phyloP scores from a whole-genome alignment of 768 basidiomycete species.

The Suillus clintonianus region DNA sequence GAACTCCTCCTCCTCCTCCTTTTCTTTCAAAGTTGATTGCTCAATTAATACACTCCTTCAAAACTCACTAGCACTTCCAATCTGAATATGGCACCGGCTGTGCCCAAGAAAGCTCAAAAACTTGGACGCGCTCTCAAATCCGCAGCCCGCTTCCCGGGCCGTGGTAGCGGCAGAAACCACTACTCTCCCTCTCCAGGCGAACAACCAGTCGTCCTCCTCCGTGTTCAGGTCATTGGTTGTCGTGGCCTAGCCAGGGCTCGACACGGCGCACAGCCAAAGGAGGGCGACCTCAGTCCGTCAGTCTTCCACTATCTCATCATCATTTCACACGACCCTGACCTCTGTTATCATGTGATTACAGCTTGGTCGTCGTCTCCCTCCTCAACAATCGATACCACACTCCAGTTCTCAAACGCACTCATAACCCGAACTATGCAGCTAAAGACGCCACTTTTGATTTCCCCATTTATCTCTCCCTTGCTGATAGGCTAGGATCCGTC shows the following conservation, averaged over 20 bases:
- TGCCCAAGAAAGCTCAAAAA: constrained; percentile 48
- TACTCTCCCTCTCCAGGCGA: constrained; percentile 59
- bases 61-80: background rate
- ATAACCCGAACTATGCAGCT: constrained; percentile 65
- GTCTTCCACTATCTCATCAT: constrained; percentile 30
- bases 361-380: constrained; percentile 70
- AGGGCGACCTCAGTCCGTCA: constrained; percentile 77
- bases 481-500: constrained; percentile 69
- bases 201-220: constrained; percentile 62
- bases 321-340: background rate
- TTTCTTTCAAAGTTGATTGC: background rate
- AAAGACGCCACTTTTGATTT: constrained; percentile 89
- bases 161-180: constrained; percentile 38
- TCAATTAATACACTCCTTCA: background rate
- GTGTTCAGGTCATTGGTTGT: constrained; percentile 70
- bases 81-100: constrained; percentile 31
- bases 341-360: constrained; percentile 28
- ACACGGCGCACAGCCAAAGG: constrained; percentile 57
- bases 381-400: constrained; percentile 66
- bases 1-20: background rate
- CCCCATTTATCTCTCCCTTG: constrained; percentile 76
- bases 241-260: constrained; percentile 40
- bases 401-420: constrained; percentile 69
- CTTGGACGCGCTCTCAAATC: constrained; percentile 61
- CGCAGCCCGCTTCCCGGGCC: constrained; percentile 55